Evolutionary conservation across 1,139 yeast genomes (phyloP), one percentile per base, ranked within the genome.

Genomic region (Yamadazyma triangularis): DNA sequence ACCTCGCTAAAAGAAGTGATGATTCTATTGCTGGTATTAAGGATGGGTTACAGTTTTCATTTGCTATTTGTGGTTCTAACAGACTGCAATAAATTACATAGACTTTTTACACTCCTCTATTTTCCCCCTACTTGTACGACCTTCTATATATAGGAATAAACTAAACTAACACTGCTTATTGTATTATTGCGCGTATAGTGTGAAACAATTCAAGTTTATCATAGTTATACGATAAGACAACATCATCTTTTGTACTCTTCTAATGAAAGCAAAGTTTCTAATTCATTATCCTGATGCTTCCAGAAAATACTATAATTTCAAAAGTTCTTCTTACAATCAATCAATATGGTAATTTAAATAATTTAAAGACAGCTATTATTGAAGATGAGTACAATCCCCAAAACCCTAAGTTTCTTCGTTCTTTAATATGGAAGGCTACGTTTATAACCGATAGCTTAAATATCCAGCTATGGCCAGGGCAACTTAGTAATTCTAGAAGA

Each of bases 21-120:
- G 47, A 45, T 10, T 34, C 37, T n/a, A 45, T 38, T 13, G 34
- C 34, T 16, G 73, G 70, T 3, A 48, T 64, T 25, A 62, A 59
- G 29, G 69, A 70, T 30, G 77, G 78, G 0, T 57, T 73, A 31
- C 75, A 66, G 36, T 64, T 73, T 40, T 56, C 65, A 26, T 57
- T 73, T 20, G 56, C 76, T 2, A 56, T 73, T 24, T 73, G 72
- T 8, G 73, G 70, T 1, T 56, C 66, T 11, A 63, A 59, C 39
- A 41, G 51, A 15, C 20, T 18, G 20, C n/a, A n/a, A n/a, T n/a
- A n/a, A n/a, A n/a, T n/a, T n/a, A n/a, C n/a, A n/a, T n/a, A n/a
- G n/a, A n/a, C n/a, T n/a, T n/a, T n/a, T n/a, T n/a, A n/a, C n/a
- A n/a, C n/a, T n/a, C n/a, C n/a, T n/a, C n/a, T n/a, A n/a, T n/a